These are phyloP conservation scores for Termitomyces sp. DNA, from an alignment of 768 basidiomycete genomes.

Conservation along the genomic window DNA sequence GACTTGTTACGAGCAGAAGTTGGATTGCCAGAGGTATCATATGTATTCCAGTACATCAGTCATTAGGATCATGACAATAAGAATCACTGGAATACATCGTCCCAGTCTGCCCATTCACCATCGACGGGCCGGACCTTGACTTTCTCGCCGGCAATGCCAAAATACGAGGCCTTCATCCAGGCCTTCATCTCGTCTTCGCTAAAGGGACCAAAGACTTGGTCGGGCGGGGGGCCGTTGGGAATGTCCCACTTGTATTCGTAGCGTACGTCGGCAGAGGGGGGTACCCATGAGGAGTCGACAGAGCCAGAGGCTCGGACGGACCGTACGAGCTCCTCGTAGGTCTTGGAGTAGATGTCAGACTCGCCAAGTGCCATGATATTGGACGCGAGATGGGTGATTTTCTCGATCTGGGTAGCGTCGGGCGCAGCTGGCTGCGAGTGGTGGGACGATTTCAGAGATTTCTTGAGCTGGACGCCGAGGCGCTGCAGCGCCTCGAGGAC, in stretches of 20 bases:
- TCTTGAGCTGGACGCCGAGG: conserved; percentile 66
- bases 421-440: conserved; percentile 26
- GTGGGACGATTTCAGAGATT: conserved; percentile 33
- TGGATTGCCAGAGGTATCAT: conserved; percentile 79
- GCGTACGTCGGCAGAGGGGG: conserved; percentile 67
- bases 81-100: conserved; percentile 52
- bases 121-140: conserved; percentile 64
- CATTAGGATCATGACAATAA: no score
- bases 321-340: conserved; percentile 81
- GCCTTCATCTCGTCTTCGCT: conserved; percentile 70
- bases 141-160: conserved; percentile 72
- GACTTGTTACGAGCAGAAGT: conserved; percentile 90
- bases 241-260: conserved; percentile 83
- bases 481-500: conserved; percentile 87
- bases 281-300: conserved; percentile 65
- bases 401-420: conserved; percentile 56
- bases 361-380: conserved; percentile 84
- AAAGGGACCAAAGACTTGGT: conserved; percentile 74
- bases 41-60: conserved; percentile 95
- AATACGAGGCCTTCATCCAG: conserved; percentile 80
- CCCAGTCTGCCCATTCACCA: conserved; percentile 73
- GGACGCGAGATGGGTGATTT: conserved; percentile 83
- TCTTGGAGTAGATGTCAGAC: conserved; percentile 78
- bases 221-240: conserved; percentile 38
- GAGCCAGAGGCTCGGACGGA: conserved; percentile 64